Base-by-base conservation (phyloP, 306 rosid genomes). In the Vigna mungo region DNA sequence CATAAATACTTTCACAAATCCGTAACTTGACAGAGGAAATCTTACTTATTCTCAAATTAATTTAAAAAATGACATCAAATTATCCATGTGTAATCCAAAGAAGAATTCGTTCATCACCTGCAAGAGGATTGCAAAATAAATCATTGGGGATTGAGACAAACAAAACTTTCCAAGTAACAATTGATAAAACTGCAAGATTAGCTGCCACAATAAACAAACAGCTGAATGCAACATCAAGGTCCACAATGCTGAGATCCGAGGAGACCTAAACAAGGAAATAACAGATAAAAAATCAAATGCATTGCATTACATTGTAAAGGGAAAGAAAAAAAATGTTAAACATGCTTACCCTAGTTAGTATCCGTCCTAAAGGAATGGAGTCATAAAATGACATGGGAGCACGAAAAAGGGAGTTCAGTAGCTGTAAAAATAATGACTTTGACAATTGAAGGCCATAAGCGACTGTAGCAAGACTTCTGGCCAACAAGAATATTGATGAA, bases 301-400 rank as follows among this genome's bases (percentile, higher is more conserved):
- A 66, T 37, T 17, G 60, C 60, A 62, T 48, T 43, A 59, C 55
- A 55, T 43, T 64, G 23, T 37, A 74, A 81, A 3, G 23, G 5
- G 65, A 9, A 17, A 48, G 25, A 11, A 32, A n/a, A 16, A 3
- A 68, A 66, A 18, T 18, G 47, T 51, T 54, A 69, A 53, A 60
- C 51, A 77, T 77, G 69, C 82, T 75, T 85, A 92, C 98, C 89
- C 97, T 89, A 77, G 93, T 92, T 61, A 92, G 97, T 74, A 94
- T 92, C 87, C 97, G 80, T 80, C 98, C 97, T 53, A 94, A 59
- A 72, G 98, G 98, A 4, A 97, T 94, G 77, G 98, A 94, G 82
- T 94, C 98, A 74, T 94, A 94, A 60, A 94, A 94, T 2, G 98
- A 76, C 98, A 94, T 88, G 0, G 97, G 95, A 0, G 98, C 92